A percentile compares a stretch with the other conserved stretches of the same genome.
phyloP scores from a whole-genome alignment of 2,329 filamentous ascomycete genomes.

The Aureobasidium uvarum region DNA sequence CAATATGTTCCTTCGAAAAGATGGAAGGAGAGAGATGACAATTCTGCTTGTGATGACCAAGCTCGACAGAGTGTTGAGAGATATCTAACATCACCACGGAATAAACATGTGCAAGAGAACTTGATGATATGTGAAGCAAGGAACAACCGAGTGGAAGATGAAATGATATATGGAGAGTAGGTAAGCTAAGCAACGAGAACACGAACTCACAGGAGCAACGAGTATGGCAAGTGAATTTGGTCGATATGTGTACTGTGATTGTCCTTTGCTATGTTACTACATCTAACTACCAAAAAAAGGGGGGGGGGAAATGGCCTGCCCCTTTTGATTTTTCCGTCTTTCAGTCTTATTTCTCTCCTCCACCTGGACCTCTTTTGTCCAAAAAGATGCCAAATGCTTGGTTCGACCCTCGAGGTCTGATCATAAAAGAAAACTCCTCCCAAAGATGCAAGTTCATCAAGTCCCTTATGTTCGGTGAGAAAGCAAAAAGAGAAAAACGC shows the following conservation, averaged over 20 bases:
- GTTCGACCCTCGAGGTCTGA: conserved; percentile 10
- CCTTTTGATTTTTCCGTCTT: neutral
- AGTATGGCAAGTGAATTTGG: neutral
- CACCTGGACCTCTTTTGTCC: conserved; percentile 5
- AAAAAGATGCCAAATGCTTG: neutral
- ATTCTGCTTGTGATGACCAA: too few species aligned
- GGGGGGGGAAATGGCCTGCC: neutral
- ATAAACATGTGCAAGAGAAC: neutral
- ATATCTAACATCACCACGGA: too few species aligned
- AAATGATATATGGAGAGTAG: too few species aligned
- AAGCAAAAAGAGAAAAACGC: neutral
- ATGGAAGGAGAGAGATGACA: too few species aligned
- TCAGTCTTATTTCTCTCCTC: neutral
- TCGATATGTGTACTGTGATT: conserved; percentile 1
- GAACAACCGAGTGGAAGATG: neutral
- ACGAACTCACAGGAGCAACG: neutral
- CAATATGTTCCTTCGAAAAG: too few species aligned
- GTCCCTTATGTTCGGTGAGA: neutral
- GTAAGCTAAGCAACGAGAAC: too few species aligned
- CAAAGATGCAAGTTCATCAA: conserved; percentile 7
- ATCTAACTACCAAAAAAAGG: conserved; percentile 11
- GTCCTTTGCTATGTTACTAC: conserved; percentile 16
- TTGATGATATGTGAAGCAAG: neutral
- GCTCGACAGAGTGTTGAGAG: too few species aligned
- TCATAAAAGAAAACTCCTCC: conserved; percentile 8